Evolutionary conservation across 345 rosid species (phyloP).

Genomic region (Erysimum cheiranthoides): DNA sequence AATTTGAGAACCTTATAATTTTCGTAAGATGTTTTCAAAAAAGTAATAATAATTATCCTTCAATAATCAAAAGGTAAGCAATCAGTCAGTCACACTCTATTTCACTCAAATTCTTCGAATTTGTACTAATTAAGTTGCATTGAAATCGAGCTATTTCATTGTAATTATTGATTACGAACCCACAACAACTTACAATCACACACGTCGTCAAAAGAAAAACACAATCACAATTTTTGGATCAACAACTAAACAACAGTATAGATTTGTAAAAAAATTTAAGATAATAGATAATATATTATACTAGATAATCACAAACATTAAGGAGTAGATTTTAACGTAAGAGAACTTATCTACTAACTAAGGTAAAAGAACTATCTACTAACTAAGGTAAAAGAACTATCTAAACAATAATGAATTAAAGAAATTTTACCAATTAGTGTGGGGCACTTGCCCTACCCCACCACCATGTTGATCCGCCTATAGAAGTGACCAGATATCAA

Average conservation of each 20-base stretch:
- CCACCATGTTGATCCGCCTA: no score
- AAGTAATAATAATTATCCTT: slow-evolving; percentile 18
- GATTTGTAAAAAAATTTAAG: neutral
- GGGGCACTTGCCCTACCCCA: no score
- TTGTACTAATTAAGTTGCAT: slow-evolving; percentile 20
- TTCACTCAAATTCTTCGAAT: slow-evolving; percentile 12
- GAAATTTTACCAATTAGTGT: no score
- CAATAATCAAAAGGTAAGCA: neutral
- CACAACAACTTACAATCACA: slow-evolving; percentile 38
- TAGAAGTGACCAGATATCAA: slow-evolving; percentile 27
- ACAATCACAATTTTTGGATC: neutral
- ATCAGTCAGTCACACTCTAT: slow-evolving; percentile 26
- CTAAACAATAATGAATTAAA: no score
- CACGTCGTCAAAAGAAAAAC: slow-evolving; percentile 18
- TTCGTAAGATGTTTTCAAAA: slow-evolving; percentile 5
- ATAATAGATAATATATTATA: neutral
- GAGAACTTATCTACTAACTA: no score
- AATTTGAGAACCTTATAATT: slow-evolving; percentile 24
- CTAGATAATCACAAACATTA: neutral
- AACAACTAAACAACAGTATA: neutral
- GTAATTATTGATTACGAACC: slow-evolving; percentile 20
- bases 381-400: no score
- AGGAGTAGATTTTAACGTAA: no score
- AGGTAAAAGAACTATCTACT: no score
- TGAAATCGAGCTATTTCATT: slow-evolving; percentile 18